phyloP scores from a whole-genome alignment of 2,329 filamentous ascomycete genomes.

The Aphanocladium album region DNA sequence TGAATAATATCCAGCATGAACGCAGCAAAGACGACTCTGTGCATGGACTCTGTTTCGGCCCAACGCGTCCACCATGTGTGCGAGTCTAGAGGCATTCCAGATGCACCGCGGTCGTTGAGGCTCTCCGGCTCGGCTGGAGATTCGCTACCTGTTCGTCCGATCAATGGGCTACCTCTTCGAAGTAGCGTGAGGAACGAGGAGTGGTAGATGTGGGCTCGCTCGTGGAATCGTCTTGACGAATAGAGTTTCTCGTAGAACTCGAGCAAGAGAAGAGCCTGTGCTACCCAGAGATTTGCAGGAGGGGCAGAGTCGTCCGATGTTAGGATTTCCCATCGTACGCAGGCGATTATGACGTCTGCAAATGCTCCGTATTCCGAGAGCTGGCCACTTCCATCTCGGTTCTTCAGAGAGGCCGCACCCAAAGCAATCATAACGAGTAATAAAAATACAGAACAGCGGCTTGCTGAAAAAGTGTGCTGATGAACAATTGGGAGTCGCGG shows the following conservation, averaged over 20 bases:
- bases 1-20: conserved; percentile 88
- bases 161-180: conserved; percentile 78
- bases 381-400: conserved; percentile 51
- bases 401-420: conserved; percentile 73
- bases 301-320: conserved; percentile 76
- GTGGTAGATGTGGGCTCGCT: conserved; percentile 86
- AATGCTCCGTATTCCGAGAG: conserved; percentile 41
- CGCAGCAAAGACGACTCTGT: conserved; percentile 79
- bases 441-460: conserved; percentile 71
- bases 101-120: conserved; percentile 33
- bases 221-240: conserved; percentile 74
- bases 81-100: conserved; percentile 31
- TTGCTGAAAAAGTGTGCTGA: conserved; percentile 77
- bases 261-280: conserved; percentile 75
- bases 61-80: conserved; percentile 73
- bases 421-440: conserved; percentile 79
- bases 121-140: conserved; percentile 58
- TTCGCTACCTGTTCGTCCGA: conserved; percentile 72
- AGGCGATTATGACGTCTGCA: conserved; percentile 59
- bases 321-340: conserved; percentile 77
- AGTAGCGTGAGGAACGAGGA: conserved; percentile 80
- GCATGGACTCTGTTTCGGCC: conserved; percentile 84
- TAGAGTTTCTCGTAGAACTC: conserved; percentile 94
- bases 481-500: conserved; percentile 84
- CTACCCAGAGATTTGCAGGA: conserved; percentile 81